phyloP scores from a whole-genome alignment of 2,329 filamentous ascomycete species.

The Colletotrichum ledebouriae region DNA sequence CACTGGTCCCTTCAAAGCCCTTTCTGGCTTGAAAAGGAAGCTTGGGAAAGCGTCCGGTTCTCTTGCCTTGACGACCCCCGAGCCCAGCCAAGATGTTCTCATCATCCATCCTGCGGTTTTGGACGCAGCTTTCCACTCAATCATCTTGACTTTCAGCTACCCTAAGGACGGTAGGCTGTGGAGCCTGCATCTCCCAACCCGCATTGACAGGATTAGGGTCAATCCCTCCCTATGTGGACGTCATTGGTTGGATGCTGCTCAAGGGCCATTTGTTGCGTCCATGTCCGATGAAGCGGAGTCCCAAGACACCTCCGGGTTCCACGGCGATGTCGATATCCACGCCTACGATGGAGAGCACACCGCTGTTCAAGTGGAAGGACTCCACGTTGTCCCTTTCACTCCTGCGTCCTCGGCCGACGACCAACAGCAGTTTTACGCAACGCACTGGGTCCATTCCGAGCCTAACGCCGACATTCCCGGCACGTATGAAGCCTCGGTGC shows the following conservation, averaged over 20 bases:
- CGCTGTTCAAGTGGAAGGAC: background rate
- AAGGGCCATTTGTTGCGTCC: conserved; percentile 1
- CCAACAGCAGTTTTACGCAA: conserved; percentile 23
- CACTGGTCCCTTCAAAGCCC: conserved; percentile 19
- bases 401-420: conserved; percentile 10
- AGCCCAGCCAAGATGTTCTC: conserved; percentile 42
- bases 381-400: conserved; percentile 5
- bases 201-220: conserved; percentile 43
- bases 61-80: background rate
- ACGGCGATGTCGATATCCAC: conserved; percentile 25
- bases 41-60: conserved; percentile 7
- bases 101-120: conserved; percentile 50
- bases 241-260: background rate
- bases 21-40: conserved; percentile 12
- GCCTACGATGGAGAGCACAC: background rate
- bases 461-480: conserved; percentile 45
- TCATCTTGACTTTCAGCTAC: conserved; percentile 49
- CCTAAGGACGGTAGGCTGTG: conserved; percentile 51
- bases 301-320: conserved; percentile 11
- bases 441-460: conserved; percentile 24
- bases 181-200: conserved; percentile 49
- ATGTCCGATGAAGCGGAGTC: background rate
- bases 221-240: background rate
- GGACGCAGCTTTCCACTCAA: conserved; percentile 52
- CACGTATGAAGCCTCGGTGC: conserved; percentile 27